These are phyloP conservation scores for Colletotrichum trifolii DNA, from an alignment of 2,329 filamentous ascomycete species.

Conservation along the genomic window DNA sequence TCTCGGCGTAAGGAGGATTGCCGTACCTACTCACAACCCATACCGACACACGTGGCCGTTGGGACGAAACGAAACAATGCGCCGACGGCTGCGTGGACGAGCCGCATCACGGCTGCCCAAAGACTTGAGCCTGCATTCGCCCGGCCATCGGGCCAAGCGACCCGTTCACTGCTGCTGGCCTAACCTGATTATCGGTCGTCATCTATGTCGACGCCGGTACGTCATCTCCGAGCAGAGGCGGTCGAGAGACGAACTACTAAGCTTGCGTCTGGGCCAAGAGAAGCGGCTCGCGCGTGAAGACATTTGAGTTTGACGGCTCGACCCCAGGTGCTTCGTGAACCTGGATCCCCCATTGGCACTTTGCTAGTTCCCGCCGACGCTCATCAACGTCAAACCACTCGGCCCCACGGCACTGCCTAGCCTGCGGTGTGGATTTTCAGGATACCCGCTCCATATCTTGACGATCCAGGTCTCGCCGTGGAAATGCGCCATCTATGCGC, in stretches of 20 bases:
- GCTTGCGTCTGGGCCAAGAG: neutral
- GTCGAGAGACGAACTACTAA: slow-evolving; percentile 12
- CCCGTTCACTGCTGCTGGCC: neutral
- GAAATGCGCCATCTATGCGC: slow-evolving; percentile 18
- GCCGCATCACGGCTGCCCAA: neutral
- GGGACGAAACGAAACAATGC: slow-evolving; percentile 35
- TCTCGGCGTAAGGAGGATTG: slow-evolving; percentile 18
- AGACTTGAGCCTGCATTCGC: slow-evolving; percentile 12
- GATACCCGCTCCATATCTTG: slow-evolving; percentile 2
- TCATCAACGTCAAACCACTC: slow-evolving; percentile 32
- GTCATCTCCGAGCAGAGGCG: slow-evolving; percentile 16
- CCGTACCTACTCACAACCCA: slow-evolving; percentile 7
- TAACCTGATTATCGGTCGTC: slow-evolving; percentile 11
- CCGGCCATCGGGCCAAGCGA: slow-evolving; percentile 7
- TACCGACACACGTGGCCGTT: slow-evolving; percentile 20
- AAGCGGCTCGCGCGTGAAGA: slow-evolving; percentile 5
- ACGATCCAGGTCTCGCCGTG: neutral
- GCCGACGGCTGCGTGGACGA: slow-evolving; percentile 14
- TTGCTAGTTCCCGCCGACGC: slow-evolving; percentile 13
- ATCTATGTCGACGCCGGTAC: slow-evolving; percentile 7
- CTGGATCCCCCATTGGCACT: slow-evolving; percentile 14
- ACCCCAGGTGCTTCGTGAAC: neutral
- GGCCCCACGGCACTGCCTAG: slow-evolving; percentile 25
- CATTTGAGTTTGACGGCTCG: slow-evolving; percentile 6
- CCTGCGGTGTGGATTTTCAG: slow-evolving; percentile 16